Evolutionary conservation across 345 rosid genomes (phyloP), one percentile per base, ranked within the genome.

Genomic region (Garcia nutans): DNA sequence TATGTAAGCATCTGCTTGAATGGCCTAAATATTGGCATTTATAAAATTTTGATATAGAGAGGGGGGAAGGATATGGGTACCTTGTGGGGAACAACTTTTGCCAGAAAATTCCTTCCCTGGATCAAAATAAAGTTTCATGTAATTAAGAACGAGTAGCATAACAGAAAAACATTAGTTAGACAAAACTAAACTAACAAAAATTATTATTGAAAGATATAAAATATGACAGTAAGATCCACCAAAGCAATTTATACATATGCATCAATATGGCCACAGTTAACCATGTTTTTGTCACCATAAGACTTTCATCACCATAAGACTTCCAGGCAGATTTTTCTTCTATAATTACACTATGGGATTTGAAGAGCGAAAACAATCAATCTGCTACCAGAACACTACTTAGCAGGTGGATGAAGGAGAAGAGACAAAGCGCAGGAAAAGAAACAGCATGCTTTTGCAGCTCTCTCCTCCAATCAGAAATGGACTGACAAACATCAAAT

Each of bases 41-140:
- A 9, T 55, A 28, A 5, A 12, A 61, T 52, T 33, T 31, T 55
- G 45, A 17, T 54, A 20, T 56, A 74, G 76, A 62, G 68, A 79
- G 10, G 20, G 26, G 0, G 44, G 8, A 20, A 10, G 47, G 23
- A 12, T 8, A 47, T 57, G 26, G 16, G 0, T 76, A 88, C 97
- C 97, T 95, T 95, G 75, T 95, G 91, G 42, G 84, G 82, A 73
- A 89, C 80, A 80, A 82, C 83, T 82, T 85, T 87, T 71, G 86
- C 90, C 63, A 89, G 62, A 78, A 89, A 87, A 49, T 73, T 70
- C 65, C 80, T 81, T 71, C 69, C 91, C 95, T 90, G 86, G 61
- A 71, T 69, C 20, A 76, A 76, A 73, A 65, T 45, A 71, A 4
- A 59, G 37, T 33, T 31, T 66, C 67, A 79, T 57, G 68, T 82